Conservation (phyloP, 176 grass and related monocot genomes). For the Oryza longistaminata region DNA sequence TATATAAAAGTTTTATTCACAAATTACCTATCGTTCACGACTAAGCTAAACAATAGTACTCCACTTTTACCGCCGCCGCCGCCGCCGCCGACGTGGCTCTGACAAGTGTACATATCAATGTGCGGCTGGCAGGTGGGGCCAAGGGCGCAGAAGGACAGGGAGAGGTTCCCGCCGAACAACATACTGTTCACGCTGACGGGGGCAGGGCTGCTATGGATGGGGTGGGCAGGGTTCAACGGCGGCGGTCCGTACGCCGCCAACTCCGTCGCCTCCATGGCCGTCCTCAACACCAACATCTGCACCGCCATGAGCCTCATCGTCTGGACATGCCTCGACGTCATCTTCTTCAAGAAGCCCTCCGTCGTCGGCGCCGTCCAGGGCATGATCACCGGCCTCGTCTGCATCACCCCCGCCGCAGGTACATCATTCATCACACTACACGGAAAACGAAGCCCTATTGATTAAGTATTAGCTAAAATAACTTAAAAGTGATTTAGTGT, state of each 20-base stretch:
- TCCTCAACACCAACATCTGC: conserved; percentile 86
- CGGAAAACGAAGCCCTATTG: no score
- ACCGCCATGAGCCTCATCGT: conserved; percentile 68
- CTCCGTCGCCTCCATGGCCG: conserved; percentile 60
- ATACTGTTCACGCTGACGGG: conserved; percentile 71
- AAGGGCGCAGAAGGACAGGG: conserved; percentile 41
- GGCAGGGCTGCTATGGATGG: conserved; percentile 81
- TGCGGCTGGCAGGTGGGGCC: conserved; percentile 53
- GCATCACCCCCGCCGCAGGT: conserved; percentile 84
- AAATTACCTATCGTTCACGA: no score
- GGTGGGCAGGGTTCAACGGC: conserved; percentile 96
- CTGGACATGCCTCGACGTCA: conserved; percentile 77
- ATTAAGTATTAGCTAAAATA: no score
- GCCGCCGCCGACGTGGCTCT: no score
- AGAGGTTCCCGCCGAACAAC: conserved; percentile 86
- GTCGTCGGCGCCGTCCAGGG: conserved; percentile 91
- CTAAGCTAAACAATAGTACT: no score
- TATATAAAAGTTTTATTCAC: no score
- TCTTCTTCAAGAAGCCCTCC: conserved; percentile 79
- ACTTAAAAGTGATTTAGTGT: no score
- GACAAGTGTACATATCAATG: no score
- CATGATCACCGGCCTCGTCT: conserved; percentile 93
- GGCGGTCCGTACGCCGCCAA: conserved; percentile 75
- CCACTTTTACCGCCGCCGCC: no score
- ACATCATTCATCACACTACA: neutral